Evolutionary conservation across 2,329 filamentous ascomycete species (phyloP), one percentile per base, ranked within the genome.

Genomic region (Lecanicillium sp.): DNA sequence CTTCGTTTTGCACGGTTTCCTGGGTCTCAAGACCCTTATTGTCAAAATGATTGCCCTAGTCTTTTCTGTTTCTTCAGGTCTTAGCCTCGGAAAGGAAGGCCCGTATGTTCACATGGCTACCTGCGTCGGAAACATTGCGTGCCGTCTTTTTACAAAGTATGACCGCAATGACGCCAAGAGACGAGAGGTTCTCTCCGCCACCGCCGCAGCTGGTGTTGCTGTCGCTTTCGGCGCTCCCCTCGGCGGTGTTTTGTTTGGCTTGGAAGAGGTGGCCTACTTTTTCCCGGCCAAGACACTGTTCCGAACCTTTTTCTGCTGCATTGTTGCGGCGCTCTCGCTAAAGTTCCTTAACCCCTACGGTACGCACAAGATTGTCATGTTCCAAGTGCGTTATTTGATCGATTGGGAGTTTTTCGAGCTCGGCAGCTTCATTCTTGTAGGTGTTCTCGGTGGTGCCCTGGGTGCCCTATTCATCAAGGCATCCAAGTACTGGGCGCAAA

Each of bases 61-160:
- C 50, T 74, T 97, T 49, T 94, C 88, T 62, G 90, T 97, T 32
- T 86, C 90, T 2, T 97, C 93, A 3, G 93, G 93, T 4, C 75
- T 98, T 51, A 95, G 90, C 62, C 73, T 98, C 35, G 93, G 93
- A 23, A 98, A 98, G 64, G 93, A 96, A 60, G 80, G 91, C 0
- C 93, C 93, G 0, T 97, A 91, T 59, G 93, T 98, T n/a, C 93
- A 98, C 64, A 95, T 97, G 60, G 90, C 90, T 0, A 87, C 91
- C 1, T 95, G 91, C 57, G 84, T 97, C 19, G 93, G 93, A 50
- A 98, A 98, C 59, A 95, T 98, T 62, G 83, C 86, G 26, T 96
- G 91, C 60, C 87, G 93, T 60, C 65, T 97, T n/a, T 97, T 97
- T 58, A 71, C 80, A 52, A 98, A 98, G 63, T 98, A 97, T 65